Evolutionary conservation across 805 yeast species (phyloP).

Genomic region (Diddensiella caesifluorescens): DNA sequence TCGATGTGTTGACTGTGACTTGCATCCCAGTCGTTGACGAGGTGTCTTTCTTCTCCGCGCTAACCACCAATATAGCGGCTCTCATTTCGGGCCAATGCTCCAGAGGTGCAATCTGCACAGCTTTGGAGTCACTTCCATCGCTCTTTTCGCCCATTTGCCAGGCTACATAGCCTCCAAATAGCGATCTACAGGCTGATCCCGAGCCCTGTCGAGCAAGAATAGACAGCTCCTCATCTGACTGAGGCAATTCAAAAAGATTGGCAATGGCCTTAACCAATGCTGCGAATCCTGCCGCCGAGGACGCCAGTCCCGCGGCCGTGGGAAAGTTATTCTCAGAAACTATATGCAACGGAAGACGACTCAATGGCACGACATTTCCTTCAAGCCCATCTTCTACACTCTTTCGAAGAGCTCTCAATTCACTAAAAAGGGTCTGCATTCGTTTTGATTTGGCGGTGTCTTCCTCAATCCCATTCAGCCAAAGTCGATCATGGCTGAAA

Average conservation of each 20-base stretch:
- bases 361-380: slow-evolving; percentile 31
- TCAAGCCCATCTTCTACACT: slow-evolving; percentile 44
- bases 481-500: slow-evolving; percentile 61
- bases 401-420: slow-evolving; percentile 62
- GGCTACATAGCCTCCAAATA: slow-evolving; percentile 96
- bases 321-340: slow-evolving; percentile 97
- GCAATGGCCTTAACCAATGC: slow-evolving; percentile 92
- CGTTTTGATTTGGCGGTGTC: slow-evolving; percentile 54
- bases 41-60: slow-evolving; percentile 90
- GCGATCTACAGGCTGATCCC: slow-evolving; percentile 96
- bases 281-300: slow-evolving; percentile 98
- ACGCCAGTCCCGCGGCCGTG: slow-evolving; percentile 97
- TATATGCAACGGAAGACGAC: slow-evolving; percentile 64
- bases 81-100: slow-evolving; percentile 90
- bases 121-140: slow-evolving; percentile 90
- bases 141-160: slow-evolving; percentile 88
- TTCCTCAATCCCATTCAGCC: slow-evolving; percentile 83
- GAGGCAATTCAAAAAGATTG: slow-evolving; percentile 76
- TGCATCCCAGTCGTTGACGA: slow-evolving; percentile 98
- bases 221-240: slow-evolving; percentile 76
- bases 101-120: slow-evolving; percentile 82
- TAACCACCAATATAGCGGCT: slow-evolving; percentile 87
- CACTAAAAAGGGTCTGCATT: slow-evolving; percentile 59
- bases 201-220: slow-evolving; percentile 97
- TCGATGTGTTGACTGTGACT: slow-evolving; percentile 82